These are phyloP conservation scores for Xylaria sp. DNA, from an alignment of 2,329 filamentous ascomycete genomes.

Conservation along the genomic window DNA sequence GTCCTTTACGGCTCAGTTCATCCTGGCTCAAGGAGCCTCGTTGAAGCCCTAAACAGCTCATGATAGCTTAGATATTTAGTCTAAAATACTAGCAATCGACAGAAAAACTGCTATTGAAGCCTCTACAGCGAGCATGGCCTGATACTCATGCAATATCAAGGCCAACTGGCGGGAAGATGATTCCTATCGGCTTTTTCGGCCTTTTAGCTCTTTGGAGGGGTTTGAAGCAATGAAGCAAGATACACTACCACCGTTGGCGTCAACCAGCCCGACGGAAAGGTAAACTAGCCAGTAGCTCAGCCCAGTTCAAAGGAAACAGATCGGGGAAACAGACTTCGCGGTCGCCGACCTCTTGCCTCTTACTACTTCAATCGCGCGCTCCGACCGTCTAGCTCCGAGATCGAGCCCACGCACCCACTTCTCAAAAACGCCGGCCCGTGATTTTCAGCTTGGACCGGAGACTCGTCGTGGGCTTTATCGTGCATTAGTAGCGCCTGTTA, in stretches of 20 bases:
- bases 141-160: neutral
- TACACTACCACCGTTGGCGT: constrained; percentile 4
- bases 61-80: neutral
- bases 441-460: constrained; percentile 4
- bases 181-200: neutral
- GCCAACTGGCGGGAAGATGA: neutral
- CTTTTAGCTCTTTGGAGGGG: neutral
- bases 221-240: neutral
- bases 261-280: constrained; percentile 3
- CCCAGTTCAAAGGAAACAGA: neutral
- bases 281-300: constrained; percentile 10
- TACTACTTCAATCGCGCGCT: neutral
- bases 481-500: constrained; percentile 6
- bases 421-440: constrained; percentile 1
- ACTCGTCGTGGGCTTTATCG: neutral
- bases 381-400: constrained; percentile 9
- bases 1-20: too few relatives aligned
- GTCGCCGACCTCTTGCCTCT: constrained; percentile 15
- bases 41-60: neutral
- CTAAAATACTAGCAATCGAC: neutral
- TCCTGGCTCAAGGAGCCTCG: neutral
- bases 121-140: neutral
- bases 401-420: constrained; percentile 8
- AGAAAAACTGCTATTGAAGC: neutral
- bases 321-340: neutral